Base-by-base conservation (phyloP, 495 filamentous ascomycete genomes). In the Trichoderma gamsii region DNA sequence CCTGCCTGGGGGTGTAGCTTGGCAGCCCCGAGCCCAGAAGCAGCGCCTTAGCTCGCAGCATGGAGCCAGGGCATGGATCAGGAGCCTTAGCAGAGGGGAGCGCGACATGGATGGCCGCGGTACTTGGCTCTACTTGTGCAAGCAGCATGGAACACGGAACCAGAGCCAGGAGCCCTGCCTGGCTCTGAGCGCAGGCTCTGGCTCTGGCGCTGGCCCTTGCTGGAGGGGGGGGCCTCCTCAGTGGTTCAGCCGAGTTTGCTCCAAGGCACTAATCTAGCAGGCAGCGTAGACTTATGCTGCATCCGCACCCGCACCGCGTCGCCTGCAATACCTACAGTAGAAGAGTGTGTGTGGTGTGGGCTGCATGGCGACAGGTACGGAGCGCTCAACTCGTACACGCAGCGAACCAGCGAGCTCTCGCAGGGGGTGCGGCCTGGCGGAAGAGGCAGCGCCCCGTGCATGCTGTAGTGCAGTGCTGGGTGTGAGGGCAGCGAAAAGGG, bases 331-430 rank as follows among this genome's bases (percentile, higher is more conserved):
- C n/a, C n/a, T n/a, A n/a, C n/a, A n/a, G n/a, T n/a, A 25, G 9
- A 21, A 13, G 27, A 21, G 51, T 9, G 56, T 61, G 56, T 61
- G 56, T 61, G 56, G 56, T 61, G 56, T 61, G 56, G 56, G 56
- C 56, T 61, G 56, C 23, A 29, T 29, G 29, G 29, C 29, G 29
- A 29, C 29, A 29, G 29, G 29, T 29, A 29, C 29, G 29, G 29
- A 29, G 29, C 1, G 29, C 29, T 29, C 9, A 1, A 25, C 23
- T 25, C 29, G 29, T 25, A 32, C 23, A 23, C 23, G 56, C 23
- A 61, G 56, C 29, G 56, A 38, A 38, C 35, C 35, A 61, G 56
- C 51, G 21, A 11, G n/a, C 44, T 13, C 15, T 15, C 44, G 44
- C 6, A 49, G 44, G 44, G 44, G 44, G 44, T 49, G 44, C 44